phyloP scores from a whole-genome alignment of 257 asterid species.

The Solanum boliviense region DNA sequence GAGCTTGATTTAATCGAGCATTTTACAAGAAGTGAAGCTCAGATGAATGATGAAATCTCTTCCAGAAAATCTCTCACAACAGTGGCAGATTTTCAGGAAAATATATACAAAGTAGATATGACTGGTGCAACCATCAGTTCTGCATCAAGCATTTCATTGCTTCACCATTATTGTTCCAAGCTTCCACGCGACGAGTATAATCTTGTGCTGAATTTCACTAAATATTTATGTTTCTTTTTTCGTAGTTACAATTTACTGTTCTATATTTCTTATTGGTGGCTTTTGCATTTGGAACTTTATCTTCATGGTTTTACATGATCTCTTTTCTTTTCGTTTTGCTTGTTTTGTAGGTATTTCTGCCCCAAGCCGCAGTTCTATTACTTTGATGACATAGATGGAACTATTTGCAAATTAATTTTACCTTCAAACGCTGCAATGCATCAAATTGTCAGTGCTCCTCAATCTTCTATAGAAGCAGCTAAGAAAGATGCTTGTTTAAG shows the following conservation, averaged over 20 bases:
- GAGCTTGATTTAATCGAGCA: constrained; percentile 62
- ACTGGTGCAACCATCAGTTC: constrained; percentile 89
- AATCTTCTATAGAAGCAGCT: constrained; percentile 55
- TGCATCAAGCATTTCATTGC: constrained; percentile 63
- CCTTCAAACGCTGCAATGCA: constrained; percentile 91
- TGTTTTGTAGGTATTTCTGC: constrained; percentile 53
- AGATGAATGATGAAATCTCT: constrained; percentile 70
- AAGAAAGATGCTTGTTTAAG: constrained; percentile 85
- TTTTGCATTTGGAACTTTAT: neutral
- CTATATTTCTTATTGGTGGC: neutral
- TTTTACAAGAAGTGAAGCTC: constrained; percentile 58
- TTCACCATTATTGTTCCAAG: constrained; percentile 85
- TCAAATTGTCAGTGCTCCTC: constrained; percentile 58
- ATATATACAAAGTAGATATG: constrained; percentile 50
- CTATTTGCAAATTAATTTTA: constrained; percentile 56
- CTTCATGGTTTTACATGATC: constrained; percentile 1
- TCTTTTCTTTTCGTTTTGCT: neutral
- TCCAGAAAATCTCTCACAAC: constrained; percentile 38
- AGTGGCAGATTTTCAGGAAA: constrained; percentile 40
- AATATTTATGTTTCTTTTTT: constrained; percentile 3
- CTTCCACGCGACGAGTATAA: constrained; percentile 95
- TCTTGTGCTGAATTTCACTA: neutral
- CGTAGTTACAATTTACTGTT: neutral
- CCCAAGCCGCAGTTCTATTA: constrained; percentile 68
- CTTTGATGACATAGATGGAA: constrained; percentile 64